Base-by-base conservation (phyloP, 2,329 filamentous ascomycete species). In the Aspergillus quadricinctus region DNA sequence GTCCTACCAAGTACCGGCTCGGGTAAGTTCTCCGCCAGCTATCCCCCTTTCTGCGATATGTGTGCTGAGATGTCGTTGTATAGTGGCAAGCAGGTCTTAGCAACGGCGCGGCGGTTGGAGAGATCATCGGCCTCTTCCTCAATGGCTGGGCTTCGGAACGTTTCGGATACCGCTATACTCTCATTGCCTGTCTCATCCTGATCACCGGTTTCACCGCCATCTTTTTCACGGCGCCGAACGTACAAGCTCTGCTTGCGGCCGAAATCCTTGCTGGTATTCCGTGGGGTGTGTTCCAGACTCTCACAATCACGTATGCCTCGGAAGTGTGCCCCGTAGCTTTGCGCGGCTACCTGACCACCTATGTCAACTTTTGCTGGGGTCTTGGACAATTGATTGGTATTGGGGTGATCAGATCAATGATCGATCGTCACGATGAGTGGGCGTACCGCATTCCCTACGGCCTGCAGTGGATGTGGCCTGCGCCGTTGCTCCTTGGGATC, bases 391-490 rank as follows among this genome's bases (percentile, higher is more conserved):
- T 81, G 21, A 79, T 81, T 58, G 79, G 78, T 29, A 73, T 80
- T 49, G 80, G 79, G 11, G 78, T 81, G 19, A 78, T 82, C 61
- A 78, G 75, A 63, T 69, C 73, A 17, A 78, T 80, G 77, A 61
- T 81, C 19, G 64, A 66, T 23, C 70, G 79, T 27, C 53, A 68
- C 1, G 79, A 80, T 54, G 65, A 81, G 60, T 81, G 80, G 80
- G 74, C 79, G 3, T 82, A 80, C 64, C 72, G 78, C 1, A 81
- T 82, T 55, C 80, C 80, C 0, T 82, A 80, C 58, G 75, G 74
- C 4, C 60, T 82, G 25, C 80, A 82, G 61, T 80, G 79, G 79
- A 80, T 81, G 74, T 81, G 79, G 79, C 79, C 79, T 1, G 60
- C 80, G 40, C 80, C 80, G 2, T 70, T 81, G 4, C 69, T 78